phyloP scores from a whole-genome alignment of 306 rosid species.

The Ormosia semicastrata region DNA sequence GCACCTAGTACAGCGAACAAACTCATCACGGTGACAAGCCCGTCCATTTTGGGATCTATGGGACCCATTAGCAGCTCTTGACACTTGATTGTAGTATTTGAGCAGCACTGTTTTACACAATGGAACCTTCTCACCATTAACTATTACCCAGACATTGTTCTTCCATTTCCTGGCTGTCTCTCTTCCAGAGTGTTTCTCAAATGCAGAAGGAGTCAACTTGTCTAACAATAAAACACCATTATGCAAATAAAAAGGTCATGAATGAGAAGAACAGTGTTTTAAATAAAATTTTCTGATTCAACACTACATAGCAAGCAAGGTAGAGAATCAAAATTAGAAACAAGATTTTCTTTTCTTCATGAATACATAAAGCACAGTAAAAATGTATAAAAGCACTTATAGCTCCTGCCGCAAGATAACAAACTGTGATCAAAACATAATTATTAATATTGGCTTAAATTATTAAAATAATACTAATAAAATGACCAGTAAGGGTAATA shows the following conservation, averaged over 20 bases:
- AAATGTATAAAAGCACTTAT: background rate
- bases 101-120: slow-evolving; percentile 81
- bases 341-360: background rate
- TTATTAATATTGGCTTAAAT: background rate
- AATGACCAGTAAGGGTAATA: background rate
- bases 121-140: slow-evolving; percentile 88
- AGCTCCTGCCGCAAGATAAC: background rate
- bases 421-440: background rate
- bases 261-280: background rate
- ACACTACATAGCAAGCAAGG: slow-evolving; percentile 6
- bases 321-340: background rate
- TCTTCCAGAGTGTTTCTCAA: slow-evolving; percentile 98
- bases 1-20: slow-evolving; percentile 72
- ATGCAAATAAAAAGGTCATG: slow-evolving; percentile 18
- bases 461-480: background rate
- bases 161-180: slow-evolving; percentile 98
- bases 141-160: slow-evolving; percentile 92
- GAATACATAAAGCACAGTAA: slow-evolving; percentile 7
- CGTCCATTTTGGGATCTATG: slow-evolving; percentile 68
- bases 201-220: slow-evolving; percentile 87
- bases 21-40: slow-evolving; percentile 85
- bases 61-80: slow-evolving; percentile 65
- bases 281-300: background rate
- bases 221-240: slow-evolving; percentile 42
- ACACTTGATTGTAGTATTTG: slow-evolving; percentile 81